Conservation (phyloP, 2,329 filamentous ascomycete genomes). For the Cladophialophora exuberans region DNA sequence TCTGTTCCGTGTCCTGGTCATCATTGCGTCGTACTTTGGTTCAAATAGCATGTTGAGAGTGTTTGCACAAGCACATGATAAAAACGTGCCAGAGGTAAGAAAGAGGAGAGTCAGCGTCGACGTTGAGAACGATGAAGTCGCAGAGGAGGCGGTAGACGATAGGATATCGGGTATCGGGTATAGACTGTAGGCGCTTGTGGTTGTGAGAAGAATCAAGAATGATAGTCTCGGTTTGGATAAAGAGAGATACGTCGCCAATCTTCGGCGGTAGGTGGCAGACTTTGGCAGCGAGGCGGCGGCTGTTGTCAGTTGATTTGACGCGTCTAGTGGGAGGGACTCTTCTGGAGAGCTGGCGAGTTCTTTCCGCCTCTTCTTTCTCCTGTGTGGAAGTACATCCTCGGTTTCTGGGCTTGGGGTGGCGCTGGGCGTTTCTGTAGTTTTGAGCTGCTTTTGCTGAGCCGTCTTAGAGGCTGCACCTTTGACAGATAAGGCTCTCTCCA, state of each 20-base stretch:
- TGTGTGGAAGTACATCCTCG: slow-evolving; percentile 29
- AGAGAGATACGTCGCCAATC: slow-evolving; percentile 79
- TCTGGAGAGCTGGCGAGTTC: slow-evolving; percentile 25
- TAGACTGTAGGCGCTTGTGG: slow-evolving; percentile 87
- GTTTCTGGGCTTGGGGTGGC: neutral
- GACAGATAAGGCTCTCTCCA: slow-evolving; percentile 5
- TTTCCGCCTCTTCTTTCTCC: slow-evolving; percentile 30
- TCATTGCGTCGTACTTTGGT: slow-evolving; percentile 83
- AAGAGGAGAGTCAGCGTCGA: slow-evolving; percentile 91
- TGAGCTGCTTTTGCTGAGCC: neutral
- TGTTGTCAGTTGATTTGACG: slow-evolving; percentile 62
- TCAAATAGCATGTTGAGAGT: slow-evolving; percentile 98
- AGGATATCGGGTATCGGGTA: slow-evolving; percentile 91
- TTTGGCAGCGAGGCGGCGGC: slow-evolving; percentile 60
- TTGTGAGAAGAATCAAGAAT: slow-evolving; percentile 85
- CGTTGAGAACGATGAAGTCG: slow-evolving; percentile 73
- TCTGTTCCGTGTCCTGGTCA: slow-evolving; percentile 89
- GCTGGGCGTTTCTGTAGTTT: neutral
- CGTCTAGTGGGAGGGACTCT: slow-evolving; percentile 57
- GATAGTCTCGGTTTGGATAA: slow-evolving; percentile 95
- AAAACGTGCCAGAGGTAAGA: slow-evolving; percentile 83
- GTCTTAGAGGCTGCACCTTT: neutral
- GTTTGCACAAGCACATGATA: slow-evolving; percentile 90
- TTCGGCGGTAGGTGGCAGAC: slow-evolving; percentile 62
- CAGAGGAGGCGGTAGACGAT: slow-evolving; percentile 68